phyloP scores from a whole-genome alignment of 495 filamentous ascomycete genomes.

The Aspergillus bertholletiae region DNA sequence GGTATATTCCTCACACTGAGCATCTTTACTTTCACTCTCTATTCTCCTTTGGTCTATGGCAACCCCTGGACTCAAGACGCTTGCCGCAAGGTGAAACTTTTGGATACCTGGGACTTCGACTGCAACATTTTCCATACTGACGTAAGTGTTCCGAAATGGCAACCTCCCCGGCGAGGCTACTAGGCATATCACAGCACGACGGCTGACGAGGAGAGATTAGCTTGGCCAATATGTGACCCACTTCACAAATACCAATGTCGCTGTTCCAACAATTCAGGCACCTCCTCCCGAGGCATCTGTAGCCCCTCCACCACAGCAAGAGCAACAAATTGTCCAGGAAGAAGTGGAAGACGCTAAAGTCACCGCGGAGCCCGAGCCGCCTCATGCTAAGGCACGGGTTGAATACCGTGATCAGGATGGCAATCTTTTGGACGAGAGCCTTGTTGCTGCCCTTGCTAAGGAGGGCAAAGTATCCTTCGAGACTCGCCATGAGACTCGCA shows the following conservation, averaged over 20 bases:
- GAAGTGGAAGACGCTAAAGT: constrained; percentile 34
- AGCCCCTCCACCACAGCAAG: constrained; percentile 9
- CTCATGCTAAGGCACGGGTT: constrained; percentile 74
- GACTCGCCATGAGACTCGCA: constrained; percentile 89
- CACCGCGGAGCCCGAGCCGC: constrained; percentile 48
- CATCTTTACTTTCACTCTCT: constrained; percentile 75
- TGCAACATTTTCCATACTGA: constrained; percentile 87
- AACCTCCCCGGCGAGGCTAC: constrained; percentile 29
- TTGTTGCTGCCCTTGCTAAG: constrained; percentile 72
- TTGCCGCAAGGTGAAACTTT: constrained; percentile 83
- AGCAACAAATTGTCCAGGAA: constrained; percentile 13
- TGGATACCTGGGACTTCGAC: constrained; percentile 92
- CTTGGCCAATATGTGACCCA: constrained; percentile 41
- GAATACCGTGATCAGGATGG: constrained; percentile 96
- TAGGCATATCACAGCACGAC: constrained; percentile 23
- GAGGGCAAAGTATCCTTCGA: constrained; percentile 89
- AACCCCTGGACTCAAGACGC: constrained; percentile 87
- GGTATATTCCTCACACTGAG: constrained; percentile 67
- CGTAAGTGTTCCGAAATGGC: constrained; percentile 60
- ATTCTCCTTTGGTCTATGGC: constrained; percentile 86
- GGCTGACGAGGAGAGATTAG: constrained; percentile 29
- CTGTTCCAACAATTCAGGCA: constrained; percentile 25
- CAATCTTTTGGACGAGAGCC: constrained; percentile 76
- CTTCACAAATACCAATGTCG: constrained; percentile 16
- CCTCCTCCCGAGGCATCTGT: constrained; percentile 10